Evolutionary conservation across 768 basidiomycete genomes (phyloP).

Genomic region (Dacryopinax spathularia): DNA sequence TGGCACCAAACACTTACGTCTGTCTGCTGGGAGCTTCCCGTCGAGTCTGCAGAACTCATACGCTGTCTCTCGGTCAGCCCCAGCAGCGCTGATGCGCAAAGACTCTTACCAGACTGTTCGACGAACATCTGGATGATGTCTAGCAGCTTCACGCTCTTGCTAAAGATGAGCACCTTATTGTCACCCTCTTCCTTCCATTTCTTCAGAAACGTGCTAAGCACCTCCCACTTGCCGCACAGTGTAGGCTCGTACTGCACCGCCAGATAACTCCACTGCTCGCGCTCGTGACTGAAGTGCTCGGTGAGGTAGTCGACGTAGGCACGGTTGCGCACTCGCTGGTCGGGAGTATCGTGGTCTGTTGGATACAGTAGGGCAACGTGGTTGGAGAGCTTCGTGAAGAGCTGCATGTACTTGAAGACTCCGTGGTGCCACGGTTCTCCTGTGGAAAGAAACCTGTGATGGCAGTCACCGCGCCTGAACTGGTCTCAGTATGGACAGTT

Average conservation of each 20-base stretch:
- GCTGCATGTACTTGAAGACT: slow-evolving; percentile 61
- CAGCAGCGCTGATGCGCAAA: neutral
- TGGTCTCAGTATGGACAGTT: neutral
- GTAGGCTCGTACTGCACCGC: slow-evolving; percentile 43
- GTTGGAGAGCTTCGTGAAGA: slow-evolving; percentile 79
- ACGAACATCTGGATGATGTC: slow-evolving; percentile 74
- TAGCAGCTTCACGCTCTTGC: slow-evolving; percentile 79
- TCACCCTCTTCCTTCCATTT: slow-evolving; percentile 44
- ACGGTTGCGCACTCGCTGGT: slow-evolving; percentile 37
- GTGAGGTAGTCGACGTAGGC: slow-evolving; percentile 8
- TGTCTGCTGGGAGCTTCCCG: slow-evolving; percentile 48
- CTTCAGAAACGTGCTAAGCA: slow-evolving; percentile 50
- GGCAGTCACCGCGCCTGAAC: slow-evolving; percentile 47
- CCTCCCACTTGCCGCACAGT: slow-evolving; percentile 78
- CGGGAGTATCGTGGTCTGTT: slow-evolving; percentile 47
- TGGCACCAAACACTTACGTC: slow-evolving; percentile 39
- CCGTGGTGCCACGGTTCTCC: slow-evolving; percentile 24
- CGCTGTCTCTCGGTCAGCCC: slow-evolving; percentile 23
- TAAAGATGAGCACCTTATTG: slow-evolving; percentile 89
- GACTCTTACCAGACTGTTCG: slow-evolving; percentile 33
- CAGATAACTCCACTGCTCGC: slow-evolving; percentile 37
- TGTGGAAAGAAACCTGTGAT: slow-evolving; percentile 31
- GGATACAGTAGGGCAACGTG: slow-evolving; percentile 79
- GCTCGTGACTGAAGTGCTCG: slow-evolving; percentile 50
- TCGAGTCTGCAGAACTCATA: slow-evolving; percentile 62